phyloP scores from a whole-genome alignment of 2,329 filamentous ascomycete genomes.

The Aspergillus quadricinctus region DNA sequence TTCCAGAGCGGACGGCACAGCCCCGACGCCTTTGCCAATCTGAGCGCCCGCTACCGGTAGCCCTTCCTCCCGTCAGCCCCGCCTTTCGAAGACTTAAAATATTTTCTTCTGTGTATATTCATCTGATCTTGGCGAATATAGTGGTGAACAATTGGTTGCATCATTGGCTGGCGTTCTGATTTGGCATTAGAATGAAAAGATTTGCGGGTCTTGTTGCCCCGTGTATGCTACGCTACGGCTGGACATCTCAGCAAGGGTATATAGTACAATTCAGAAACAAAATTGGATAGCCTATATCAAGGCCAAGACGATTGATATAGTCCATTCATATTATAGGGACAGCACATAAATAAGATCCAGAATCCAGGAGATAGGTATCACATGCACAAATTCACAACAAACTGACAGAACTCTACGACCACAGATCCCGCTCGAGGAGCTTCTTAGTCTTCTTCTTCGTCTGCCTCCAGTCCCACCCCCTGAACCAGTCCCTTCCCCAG shows the following conservation, averaged over 20 bases:
- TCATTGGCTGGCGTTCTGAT: slow-evolving; percentile 4
- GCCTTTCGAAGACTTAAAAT: background rate
- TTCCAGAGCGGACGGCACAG: slow-evolving; percentile 47
- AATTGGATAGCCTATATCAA: background rate
- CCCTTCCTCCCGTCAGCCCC: background rate
- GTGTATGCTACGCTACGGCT: background rate
- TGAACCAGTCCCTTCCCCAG: background rate
- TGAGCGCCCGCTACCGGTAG: slow-evolving; percentile 44
- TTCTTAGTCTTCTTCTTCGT: slow-evolving; percentile 3
- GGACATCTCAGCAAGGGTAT: background rate
- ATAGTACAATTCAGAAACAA: background rate
- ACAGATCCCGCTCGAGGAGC: slow-evolving; percentile 15
- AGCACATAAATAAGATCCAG: background rate
- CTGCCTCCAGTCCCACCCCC: background rate
- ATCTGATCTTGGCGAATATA: slow-evolving; percentile 5
- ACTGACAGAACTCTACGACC: slow-evolving; percentile 14
- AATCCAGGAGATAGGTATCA: background rate
- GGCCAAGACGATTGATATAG: background rate
- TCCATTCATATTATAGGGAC: background rate
- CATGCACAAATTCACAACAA: background rate
- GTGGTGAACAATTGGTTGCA: slow-evolving; percentile 9
- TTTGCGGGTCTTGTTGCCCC: background rate
- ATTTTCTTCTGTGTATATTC: slow-evolving; percentile 2
- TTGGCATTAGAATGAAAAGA: background rate
- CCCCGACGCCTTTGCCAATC: slow-evolving; percentile 48